A percentile compares a stretch with the other conserved stretches of the same genome.
Evolutionary conservation across 345 rosid species (phyloP).

Genomic region (Rhizophora apiculata): DNA sequence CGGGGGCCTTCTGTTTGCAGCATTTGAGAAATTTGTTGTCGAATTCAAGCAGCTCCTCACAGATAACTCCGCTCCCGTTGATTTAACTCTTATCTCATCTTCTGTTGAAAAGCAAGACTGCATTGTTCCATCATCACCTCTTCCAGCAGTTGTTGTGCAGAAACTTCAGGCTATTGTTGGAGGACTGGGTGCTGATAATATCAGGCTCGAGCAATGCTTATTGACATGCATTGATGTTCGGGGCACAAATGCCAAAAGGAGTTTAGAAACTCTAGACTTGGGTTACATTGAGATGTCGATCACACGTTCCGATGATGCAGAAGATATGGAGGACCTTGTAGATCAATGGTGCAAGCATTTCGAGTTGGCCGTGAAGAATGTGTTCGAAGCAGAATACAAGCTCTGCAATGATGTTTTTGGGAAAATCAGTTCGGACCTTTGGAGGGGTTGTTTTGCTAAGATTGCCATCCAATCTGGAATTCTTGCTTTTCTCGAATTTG

Average conservation of each 20-base stretch:
- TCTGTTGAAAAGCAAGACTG: conserved; percentile 7
- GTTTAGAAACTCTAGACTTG: conserved; percentile 40
- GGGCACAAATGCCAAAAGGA: conserved; percentile 29
- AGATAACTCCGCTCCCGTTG: conserved; percentile 26
- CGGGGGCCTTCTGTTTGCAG: conserved; percentile 50
- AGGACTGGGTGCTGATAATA: conserved; percentile 32
- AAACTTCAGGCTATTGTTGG: conserved; percentile 47
- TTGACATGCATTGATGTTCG: conserved; percentile 39
- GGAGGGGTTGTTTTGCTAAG: conserved; percentile 43
- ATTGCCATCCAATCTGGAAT: conserved; percentile 54
- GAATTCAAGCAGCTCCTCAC: conserved; percentile 50
- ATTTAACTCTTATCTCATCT: conserved; percentile 14
- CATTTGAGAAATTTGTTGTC: conserved; percentile 44
- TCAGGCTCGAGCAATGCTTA: conserved; percentile 36
- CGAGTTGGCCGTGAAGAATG: conserved; percentile 44
- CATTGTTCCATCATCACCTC: conserved; percentile 11
- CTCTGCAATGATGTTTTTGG: conserved; percentile 50
- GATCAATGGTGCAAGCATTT: conserved; percentile 57
- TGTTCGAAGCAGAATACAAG: conserved; percentile 43
- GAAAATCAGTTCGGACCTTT: conserved; percentile 28
- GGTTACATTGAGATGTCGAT: conserved; percentile 44
- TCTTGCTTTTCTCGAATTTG: conserved; percentile 48
- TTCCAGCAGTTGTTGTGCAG: conserved; percentile 29
- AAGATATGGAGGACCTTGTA: conserved; percentile 39
- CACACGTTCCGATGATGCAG: conserved; percentile 42